phyloP scores from a whole-genome alignment of 192 early-diverging fungal genomes.

The Phlyctochytrium arcticum region DNA sequence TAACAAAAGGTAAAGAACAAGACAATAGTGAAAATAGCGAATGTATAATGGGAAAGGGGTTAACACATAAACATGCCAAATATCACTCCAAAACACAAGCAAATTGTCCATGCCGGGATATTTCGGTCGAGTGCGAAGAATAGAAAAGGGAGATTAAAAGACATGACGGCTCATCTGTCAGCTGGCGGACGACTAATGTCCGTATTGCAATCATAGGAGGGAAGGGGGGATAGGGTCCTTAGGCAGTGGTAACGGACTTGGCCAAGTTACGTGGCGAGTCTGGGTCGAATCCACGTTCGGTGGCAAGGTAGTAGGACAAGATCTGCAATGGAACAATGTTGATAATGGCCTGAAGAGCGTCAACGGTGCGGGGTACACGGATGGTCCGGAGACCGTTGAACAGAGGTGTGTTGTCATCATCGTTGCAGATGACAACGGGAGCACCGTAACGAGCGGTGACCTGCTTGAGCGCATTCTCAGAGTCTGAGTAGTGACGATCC shows the following conservation, averaged over 20 bases:
- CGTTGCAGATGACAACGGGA: constrained; percentile 51
- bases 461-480: constrained; percentile 56
- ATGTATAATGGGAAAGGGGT: no score
- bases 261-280: constrained; percentile 74
- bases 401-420: constrained; percentile 33
- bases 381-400: constrained; percentile 35
- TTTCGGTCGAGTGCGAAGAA: no score
- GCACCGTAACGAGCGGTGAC: constrained; percentile 53
- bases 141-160: no score
- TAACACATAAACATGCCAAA: no score
- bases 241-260: constrained; percentile 28
- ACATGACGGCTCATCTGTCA: no score
- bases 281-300: constrained; percentile 89
- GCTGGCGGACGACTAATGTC: no score
- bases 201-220: no score
- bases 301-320: constrained; percentile 58
- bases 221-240: no score
- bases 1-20: no score
- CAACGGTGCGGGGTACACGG: constrained; percentile 51
- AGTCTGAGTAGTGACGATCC: constrained; percentile 86
- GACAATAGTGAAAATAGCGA: no score
- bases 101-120: no score
- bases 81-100: no score
- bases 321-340: constrained; percentile 58
- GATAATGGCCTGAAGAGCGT: constrained; percentile 56